Percentiles rank a stretch among this genome's conserved stretches.
phyloP scores from a whole-genome alignment of 1,139 yeast genomes.

The Saccharomyces hybrid region DNA sequence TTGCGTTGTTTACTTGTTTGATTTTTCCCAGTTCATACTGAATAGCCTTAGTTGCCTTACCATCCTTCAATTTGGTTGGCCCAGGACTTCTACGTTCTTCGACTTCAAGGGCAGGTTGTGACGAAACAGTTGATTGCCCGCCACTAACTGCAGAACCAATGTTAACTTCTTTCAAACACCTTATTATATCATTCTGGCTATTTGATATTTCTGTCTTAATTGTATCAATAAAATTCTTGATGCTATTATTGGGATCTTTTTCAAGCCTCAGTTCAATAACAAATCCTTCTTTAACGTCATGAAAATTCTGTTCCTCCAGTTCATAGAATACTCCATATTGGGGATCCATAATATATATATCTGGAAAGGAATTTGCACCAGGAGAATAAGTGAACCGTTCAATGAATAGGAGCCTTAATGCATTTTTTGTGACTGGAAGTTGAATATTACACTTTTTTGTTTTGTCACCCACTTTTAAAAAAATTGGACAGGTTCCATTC shows the following conservation, averaged over 20 bases:
- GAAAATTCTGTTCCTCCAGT: slow-evolving; percentile 60
- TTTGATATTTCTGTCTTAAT: slow-evolving; percentile 4
- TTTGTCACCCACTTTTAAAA: slow-evolving; percentile 48
- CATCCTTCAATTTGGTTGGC: no score
- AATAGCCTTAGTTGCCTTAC: no score
- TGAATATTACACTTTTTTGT: slow-evolving; percentile 55
- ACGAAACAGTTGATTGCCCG: no score
- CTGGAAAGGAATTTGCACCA: slow-evolving; percentile 64
- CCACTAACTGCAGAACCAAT: no score
- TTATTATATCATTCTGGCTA: slow-evolving; percentile 3
- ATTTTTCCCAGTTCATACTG: slow-evolving; percentile 53
- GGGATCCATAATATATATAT: slow-evolving; percentile 67
- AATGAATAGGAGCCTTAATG: slow-evolving; percentile 66
- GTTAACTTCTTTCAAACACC: background rate
- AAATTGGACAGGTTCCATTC: slow-evolving; percentile 29
- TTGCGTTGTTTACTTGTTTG: slow-evolving; percentile 49
- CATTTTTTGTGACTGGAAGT: slow-evolving; percentile 50
- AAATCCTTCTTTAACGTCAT: slow-evolving; percentile 54
- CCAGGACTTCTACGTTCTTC: no score
- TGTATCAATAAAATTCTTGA: background rate
- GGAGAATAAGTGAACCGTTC: slow-evolving; percentile 85
- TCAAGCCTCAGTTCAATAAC: slow-evolving; percentile 36
- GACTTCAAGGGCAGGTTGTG: no score
- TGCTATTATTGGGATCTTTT: background rate
- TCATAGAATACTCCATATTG: slow-evolving; percentile 61